phyloP scores from a whole-genome alignment of 176 grass and related monocot genomes.

The Aegilops bicornis region DNA sequence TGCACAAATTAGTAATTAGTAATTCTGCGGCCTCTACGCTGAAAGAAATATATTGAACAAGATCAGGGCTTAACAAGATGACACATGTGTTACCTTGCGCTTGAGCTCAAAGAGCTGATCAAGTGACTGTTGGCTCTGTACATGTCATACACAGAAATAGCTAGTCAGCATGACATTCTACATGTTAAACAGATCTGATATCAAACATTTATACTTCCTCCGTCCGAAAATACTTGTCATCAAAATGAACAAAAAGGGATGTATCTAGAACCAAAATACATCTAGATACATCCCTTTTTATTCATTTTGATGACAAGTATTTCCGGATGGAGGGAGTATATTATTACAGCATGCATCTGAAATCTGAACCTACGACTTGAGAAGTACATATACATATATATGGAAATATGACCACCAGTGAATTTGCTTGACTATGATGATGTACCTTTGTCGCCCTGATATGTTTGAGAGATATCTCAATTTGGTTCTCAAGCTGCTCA shows the following conservation, averaged over 20 bases:
- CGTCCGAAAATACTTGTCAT: too few relatives aligned
- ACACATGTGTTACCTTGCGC: conserved; percentile 51
- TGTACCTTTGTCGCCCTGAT: conserved; percentile 74
- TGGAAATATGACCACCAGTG: background rate
- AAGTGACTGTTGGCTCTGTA: conserved; percentile 67
- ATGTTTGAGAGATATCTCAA: conserved; percentile 76
- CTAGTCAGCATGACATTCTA: background rate
- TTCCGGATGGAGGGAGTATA: background rate
- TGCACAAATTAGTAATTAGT: conserved; percentile 26
- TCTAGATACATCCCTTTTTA: too few relatives aligned
- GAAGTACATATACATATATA: background rate
- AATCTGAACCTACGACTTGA: background rate
- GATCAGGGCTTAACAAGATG: background rate
- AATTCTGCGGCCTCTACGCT: background rate
- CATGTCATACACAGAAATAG: conserved; percentile 10
- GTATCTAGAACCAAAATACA: too few relatives aligned
- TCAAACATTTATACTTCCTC: background rate
- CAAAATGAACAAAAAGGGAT: too few relatives aligned
- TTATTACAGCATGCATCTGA: background rate
- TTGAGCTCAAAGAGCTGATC: conserved; percentile 85
- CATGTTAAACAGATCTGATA: background rate
- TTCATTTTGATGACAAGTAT: too few relatives aligned
- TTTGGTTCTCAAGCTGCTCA: conserved; percentile 79
- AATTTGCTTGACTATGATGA: background rate
- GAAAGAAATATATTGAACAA: background rate